Base-by-base conservation (phyloP, 1,139 yeast species). In the Blastobotrys illinoisensis region DNA sequence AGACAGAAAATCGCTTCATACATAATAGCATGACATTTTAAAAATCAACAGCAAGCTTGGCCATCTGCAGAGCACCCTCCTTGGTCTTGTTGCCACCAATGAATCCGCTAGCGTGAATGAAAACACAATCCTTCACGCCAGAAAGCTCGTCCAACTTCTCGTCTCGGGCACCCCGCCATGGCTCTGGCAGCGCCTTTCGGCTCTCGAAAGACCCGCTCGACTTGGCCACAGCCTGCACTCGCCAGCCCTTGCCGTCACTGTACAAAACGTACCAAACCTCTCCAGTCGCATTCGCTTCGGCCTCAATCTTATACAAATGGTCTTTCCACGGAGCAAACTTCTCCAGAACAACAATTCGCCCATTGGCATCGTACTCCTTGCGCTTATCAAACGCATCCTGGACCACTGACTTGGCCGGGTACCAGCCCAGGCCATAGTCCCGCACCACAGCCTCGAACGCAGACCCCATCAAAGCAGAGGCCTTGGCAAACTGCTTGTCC, bases 71-170 rank as follows among this genome's bases (percentile, higher is more conserved):
- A 16, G 86, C 98, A 23, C 87, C 87, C 51, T 89, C 97, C 62
- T 78, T 75, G 32, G 95, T 79, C 67, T 83, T 78, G 58, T 95
- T 89, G 52, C 99, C 99, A 43, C 99, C 99, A 68, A 93, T 93
- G 73, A 93, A 93, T 0, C 99, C 99, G 48, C 96, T 88, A 47
- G 98, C 97, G 65, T 93, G 99, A 55, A 95, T 83, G 69, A 93
- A 93, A 32, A 91, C 83, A 68, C 97, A 88, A 2, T 88, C 97
- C 19, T 81, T 26, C 56, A 93, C 80, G 18, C 96, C 97, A 44
- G 90, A 75, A 62, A 79, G 74, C 60, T 83, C 76, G 60, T 87
- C 81, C 64, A 93, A 78, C 47, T 78, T 87, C 36, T 86, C 91
- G 68, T 93, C 99, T 67, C 99, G 82, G 51, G 91, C 75, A 28